A percentile compares a stretch with the other conserved stretches of the same genome.
Evolutionary conservation across 192 early-diverging fungal species (phyloP).

Genomic region (Chytriomyces sp.): DNA sequence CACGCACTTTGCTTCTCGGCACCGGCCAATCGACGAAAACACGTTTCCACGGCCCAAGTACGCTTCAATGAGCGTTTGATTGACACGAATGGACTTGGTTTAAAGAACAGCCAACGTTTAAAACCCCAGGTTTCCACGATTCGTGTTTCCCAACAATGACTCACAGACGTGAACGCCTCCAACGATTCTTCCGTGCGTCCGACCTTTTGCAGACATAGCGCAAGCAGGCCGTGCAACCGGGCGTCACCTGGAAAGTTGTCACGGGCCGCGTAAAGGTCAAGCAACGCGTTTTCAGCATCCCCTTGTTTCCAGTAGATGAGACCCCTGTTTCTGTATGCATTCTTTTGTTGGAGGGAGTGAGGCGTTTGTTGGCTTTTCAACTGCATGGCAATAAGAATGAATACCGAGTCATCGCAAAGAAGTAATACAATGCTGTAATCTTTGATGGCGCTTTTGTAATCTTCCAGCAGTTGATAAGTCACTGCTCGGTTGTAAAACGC

Average conservation of each 20-base stretch:
- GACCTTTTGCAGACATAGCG: constrained; percentile 57
- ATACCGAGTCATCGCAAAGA: constrained; percentile 53
- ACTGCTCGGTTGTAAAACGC: constrained; percentile 64
- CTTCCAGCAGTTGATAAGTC: constrained; percentile 54
- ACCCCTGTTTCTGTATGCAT: constrained; percentile 61
- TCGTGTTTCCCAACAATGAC: background rate
- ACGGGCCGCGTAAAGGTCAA: constrained; percentile 58
- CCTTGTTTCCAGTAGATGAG: constrained; percentile 63
- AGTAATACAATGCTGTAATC: constrained; percentile 63
- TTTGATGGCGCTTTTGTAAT: constrained; percentile 54
- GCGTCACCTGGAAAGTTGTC: constrained; percentile 61
- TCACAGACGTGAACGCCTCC: constrained; percentile 51
- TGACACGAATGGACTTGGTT: constrained; percentile 51
- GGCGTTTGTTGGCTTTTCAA: background rate
- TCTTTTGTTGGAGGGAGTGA: constrained; percentile 39
- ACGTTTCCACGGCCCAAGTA: constrained; percentile 62
- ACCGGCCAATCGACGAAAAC: constrained; percentile 42
- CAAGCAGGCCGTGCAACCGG: constrained; percentile 51
- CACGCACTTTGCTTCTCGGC: constrained; percentile 24
- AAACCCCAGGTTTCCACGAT: background rate
- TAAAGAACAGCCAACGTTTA: no score
- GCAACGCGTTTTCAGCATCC: constrained; percentile 58
- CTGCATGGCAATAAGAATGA: constrained; percentile 1
- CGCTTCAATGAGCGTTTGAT: constrained; percentile 53
- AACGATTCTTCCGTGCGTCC: constrained; percentile 51